phyloP scores from a whole-genome alignment of 2,329 filamentous ascomycete genomes.

The Curvularia sp. region DNA sequence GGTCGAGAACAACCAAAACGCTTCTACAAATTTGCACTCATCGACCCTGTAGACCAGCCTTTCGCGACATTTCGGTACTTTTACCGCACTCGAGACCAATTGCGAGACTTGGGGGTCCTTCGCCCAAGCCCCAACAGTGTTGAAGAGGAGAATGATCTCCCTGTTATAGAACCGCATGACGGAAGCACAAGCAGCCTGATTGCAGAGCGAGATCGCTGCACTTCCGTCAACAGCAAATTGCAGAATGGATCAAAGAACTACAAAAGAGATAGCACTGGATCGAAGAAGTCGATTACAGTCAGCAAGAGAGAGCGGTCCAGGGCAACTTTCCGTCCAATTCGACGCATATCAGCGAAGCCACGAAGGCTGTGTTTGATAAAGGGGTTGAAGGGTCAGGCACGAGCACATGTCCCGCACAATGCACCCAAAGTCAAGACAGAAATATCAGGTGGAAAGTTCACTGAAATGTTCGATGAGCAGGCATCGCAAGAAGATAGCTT shows the following conservation, averaged over 20 bases:
- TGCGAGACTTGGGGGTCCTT: conserved; percentile 33
- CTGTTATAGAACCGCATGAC: conserved; percentile 38
- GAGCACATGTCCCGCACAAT: conserved; percentile 25
- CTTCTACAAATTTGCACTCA: conserved; percentile 58
- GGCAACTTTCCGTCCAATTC: not conserved
- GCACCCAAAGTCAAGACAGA: conserved; percentile 11
- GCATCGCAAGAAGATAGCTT: conserved; percentile 14
- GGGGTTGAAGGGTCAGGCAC: conserved; percentile 1
- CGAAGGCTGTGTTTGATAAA: not conserved
- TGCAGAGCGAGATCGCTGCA: not conserved
- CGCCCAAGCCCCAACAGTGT: conserved; percentile 17
- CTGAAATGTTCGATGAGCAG: conserved; percentile 1
- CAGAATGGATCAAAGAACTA: not conserved
- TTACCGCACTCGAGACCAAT: conserved; percentile 44
- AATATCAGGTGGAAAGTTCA: not conserved
- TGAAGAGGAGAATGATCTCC: conserved; percentile 30
- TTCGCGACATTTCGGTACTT: conserved; percentile 56
- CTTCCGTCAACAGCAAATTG: not conserved
- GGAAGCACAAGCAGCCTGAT: not conserved
- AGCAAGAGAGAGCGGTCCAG: not conserved
- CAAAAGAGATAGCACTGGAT: not conserved
- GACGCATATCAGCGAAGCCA: not conserved
- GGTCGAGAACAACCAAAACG: conserved; percentile 51
- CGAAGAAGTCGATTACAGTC: not conserved
- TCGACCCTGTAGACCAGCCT: conserved; percentile 58